Percentiles rank a stretch among this genome's conserved stretches.
Conservation (phyloP, 31 red algal genomes). For the Odonthalia washingtoniensis region DNA sequence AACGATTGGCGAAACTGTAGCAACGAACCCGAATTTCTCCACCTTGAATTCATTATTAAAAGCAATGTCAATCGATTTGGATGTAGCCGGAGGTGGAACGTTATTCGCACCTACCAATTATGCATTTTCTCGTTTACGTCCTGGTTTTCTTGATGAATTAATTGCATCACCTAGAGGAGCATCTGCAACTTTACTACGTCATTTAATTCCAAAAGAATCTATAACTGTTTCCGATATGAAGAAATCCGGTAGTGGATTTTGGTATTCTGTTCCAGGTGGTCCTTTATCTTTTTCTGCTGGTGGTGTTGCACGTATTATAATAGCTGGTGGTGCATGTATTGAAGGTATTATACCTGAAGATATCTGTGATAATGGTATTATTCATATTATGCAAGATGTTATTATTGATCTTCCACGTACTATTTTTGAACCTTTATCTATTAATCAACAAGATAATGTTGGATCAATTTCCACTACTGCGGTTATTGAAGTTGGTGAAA, state of each 20-base stretch:
- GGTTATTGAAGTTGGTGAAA: constrained; percentile 26
- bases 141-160: no score
- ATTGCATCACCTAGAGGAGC: no score
- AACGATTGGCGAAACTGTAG: no score
- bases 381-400: constrained; percentile 54
- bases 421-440: constrained; percentile 22
- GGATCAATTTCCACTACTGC: constrained; percentile 22
- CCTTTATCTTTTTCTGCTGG: constrained; percentile 60
- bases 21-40: no score
- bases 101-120: no score
- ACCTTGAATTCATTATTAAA: no score
- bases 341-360: constrained; percentile 12
- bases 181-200: no score
- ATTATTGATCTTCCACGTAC: constrained; percentile 11
- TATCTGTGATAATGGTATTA: constrained; percentile 63
- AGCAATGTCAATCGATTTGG: no score
- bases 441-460: constrained; percentile 29
- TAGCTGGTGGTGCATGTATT: constrained; percentile 49
- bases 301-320: constrained; percentile 26
- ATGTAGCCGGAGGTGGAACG: no score
- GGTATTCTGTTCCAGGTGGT: constrained; percentile 43
- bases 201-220: no score
- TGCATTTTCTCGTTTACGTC: no score
- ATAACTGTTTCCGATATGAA: no score
- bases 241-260: constrained; percentile 54